These are phyloP conservation scores for Saccharomycopsis javanensis DNA, from an alignment of 805 yeast genomes.

Conservation along the genomic window DNA sequence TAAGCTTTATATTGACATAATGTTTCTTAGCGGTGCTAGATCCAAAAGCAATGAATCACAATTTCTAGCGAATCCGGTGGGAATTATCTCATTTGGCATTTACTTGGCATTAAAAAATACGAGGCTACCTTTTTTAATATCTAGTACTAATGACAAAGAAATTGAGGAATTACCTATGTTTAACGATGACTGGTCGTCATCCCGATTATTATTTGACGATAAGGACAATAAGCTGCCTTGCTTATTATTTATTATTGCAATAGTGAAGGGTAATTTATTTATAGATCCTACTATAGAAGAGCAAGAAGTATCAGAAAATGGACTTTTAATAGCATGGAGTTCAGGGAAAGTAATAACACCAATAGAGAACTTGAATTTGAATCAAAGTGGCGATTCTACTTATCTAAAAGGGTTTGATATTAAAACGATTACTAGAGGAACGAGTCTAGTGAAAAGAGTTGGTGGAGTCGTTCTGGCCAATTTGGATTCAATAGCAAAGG, in stretches of 20 bases:
- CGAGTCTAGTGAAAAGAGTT: conserved; percentile 46
- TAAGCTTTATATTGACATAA: conserved; percentile 69
- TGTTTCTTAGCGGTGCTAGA: conserved; percentile 52
- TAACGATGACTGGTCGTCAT: conserved; percentile 70
- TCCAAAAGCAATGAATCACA: conserved; percentile 4
- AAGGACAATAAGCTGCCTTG: conserved; percentile 44
- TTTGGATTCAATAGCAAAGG: conserved; percentile 38
- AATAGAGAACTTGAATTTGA: conserved; percentile 55
- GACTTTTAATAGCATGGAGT: conserved; percentile 64
- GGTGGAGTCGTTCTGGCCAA: conserved; percentile 58
- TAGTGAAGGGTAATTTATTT: conserved; percentile 53
- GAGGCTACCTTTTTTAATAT: conserved; percentile 58
- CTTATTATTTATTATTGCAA: conserved; percentile 64
- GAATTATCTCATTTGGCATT: conserved; percentile 67
- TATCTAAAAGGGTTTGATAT: conserved; percentile 42
- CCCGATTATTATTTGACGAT: conserved; percentile 38
- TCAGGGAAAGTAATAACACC: conserved; percentile 65
- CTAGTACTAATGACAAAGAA: conserved; percentile 50
- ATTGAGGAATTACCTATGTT: conserved; percentile 71
- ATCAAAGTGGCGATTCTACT: conserved; percentile 26
- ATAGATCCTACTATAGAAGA: conserved; percentile 88
- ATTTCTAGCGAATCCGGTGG: conserved; percentile 42
- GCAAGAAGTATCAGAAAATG: conserved; percentile 80
- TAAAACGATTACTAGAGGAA: conserved; percentile 38
- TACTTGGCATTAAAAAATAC: conserved; percentile 78